Conservation (phyloP, 129 eudicot species). For the Deinandra increscens region DNA sequence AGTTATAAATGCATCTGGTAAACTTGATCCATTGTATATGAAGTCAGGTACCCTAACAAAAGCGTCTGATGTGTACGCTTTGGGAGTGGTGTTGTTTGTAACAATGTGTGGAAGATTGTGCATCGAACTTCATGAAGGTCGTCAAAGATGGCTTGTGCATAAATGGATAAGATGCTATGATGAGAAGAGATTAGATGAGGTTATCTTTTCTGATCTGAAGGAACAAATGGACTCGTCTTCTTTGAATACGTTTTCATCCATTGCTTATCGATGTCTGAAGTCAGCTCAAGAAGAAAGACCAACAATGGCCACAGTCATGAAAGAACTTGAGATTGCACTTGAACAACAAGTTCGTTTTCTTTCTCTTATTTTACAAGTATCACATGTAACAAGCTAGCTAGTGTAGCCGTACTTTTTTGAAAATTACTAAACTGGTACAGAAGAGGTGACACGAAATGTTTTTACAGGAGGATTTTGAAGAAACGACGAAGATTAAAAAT, state of each 20-base stretch:
- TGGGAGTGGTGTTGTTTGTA: slow-evolving; percentile 24
- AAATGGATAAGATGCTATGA: not conserved
- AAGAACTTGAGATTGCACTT: slow-evolving; percentile 22
- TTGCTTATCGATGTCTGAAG: slow-evolving; percentile 13
- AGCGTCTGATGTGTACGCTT: slow-evolving; percentile 21
- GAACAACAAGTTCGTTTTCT: slow-evolving; percentile 16
- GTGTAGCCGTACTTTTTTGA: not conserved
- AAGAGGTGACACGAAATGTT: not conserved
- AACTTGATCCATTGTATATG: not conserved
- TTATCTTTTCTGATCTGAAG: not conserved
- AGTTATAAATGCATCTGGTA: too few relatives aligned
- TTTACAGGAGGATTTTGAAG: slow-evolving; percentile 19
- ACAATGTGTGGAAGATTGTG: slow-evolving; percentile 22
- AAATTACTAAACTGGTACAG: not conserved
- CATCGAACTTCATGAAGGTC: too few relatives aligned
- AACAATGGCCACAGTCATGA: not conserved
- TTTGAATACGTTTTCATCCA: slow-evolving; percentile 17
- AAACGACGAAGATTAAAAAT: not conserved
- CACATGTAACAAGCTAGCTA: too few relatives aligned
- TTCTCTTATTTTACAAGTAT: not conserved
- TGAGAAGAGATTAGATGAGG: not conserved
- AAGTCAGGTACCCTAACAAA: not conserved
- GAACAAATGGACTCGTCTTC: not conserved
- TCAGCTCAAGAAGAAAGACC: not conserved
- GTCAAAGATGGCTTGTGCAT: too few relatives aligned